phyloP scores from a whole-genome alignment of 2,329 filamentous ascomycete species.

The Tolypocladium tundrense region DNA sequence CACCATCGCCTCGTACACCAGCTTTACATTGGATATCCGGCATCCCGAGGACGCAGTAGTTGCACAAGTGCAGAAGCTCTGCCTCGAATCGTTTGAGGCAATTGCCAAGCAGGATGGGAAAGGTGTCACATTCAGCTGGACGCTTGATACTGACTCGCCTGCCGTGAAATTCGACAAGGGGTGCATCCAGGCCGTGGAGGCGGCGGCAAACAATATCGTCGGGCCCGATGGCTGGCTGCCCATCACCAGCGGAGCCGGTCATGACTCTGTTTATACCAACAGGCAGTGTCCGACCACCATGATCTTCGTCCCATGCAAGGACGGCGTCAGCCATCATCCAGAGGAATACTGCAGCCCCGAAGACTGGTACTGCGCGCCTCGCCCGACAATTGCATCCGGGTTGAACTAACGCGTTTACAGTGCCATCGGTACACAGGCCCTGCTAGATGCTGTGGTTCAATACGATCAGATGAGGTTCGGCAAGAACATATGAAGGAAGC shows the following conservation, averaged over 20 bases:
- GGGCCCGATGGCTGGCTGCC: constrained; percentile 27
- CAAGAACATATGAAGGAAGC: neutral
- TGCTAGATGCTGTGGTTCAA: constrained; percentile 13
- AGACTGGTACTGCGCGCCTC: constrained; percentile 15
- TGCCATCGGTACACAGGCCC: constrained; percentile 15
- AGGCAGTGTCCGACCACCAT: constrained; percentile 23
- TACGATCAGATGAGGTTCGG: constrained; percentile 8
- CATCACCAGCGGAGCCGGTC: constrained; percentile 27
- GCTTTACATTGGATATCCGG: constrained; percentile 57
- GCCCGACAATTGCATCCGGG: neutral
- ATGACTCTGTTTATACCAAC: constrained; percentile 26
- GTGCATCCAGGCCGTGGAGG: constrained; percentile 54
- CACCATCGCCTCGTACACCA: constrained; percentile 56
- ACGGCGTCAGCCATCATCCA: constrained; percentile 27
- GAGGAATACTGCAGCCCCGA: constrained; percentile 24
- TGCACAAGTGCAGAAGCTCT: constrained; percentile 25
- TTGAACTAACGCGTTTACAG: constrained; percentile 3
- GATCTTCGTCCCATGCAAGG: constrained; percentile 26
- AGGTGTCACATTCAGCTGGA: constrained; percentile 42
- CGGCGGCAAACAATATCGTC: constrained; percentile 44
- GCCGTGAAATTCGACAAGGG: constrained; percentile 54
- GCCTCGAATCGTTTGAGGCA: constrained; percentile 11
- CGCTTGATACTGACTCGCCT: constrained; percentile 47
- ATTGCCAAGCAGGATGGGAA: constrained; percentile 15
- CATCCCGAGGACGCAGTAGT: constrained; percentile 44